Percentiles rank a stretch among this genome's conserved stretches.
phyloP scores from a whole-genome alignment of 2,329 filamentous ascomycete genomes.

The Neospermospora avenae region DNA sequence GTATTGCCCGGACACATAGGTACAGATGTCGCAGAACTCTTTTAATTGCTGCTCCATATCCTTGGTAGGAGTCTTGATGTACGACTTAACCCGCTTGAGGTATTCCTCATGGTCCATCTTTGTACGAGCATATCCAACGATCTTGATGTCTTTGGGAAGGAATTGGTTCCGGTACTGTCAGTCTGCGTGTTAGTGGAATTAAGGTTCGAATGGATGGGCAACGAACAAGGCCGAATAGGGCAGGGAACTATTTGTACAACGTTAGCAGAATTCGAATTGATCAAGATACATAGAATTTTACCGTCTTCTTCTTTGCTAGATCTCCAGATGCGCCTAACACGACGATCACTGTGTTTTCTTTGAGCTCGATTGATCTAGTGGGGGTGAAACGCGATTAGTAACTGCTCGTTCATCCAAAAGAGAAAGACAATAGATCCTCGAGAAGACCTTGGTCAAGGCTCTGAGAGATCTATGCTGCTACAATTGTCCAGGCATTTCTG shows the following conservation, averaged over 20 bases:
- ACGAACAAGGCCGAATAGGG: constrained; percentile 94
- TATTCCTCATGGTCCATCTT: constrained; percentile 99
- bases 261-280: constrained; percentile 19
- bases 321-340: constrained; percentile 97
- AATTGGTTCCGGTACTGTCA: constrained; percentile 95
- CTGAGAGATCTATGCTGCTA: too few relatives aligned
- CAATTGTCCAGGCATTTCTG: not conserved
- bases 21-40: constrained; percentile 83
- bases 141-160: constrained; percentile 92
- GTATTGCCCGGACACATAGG: constrained; percentile 96
- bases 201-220: constrained; percentile 13
- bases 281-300: constrained; percentile 41
- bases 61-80: constrained; percentile 98
- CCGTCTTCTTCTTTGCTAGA: constrained; percentile 99
- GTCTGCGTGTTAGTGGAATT: constrained; percentile 19
- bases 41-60: constrained; percentile 94
- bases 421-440: too few relatives aligned
- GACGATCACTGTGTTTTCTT: constrained; percentile 96
- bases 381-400: constrained; percentile 38
- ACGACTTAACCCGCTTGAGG: constrained; percentile 89
- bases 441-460: constrained; percentile 15
- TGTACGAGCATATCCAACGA: constrained; percentile 97
- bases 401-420: constrained; percentile 30
- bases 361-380: constrained; percentile 82
- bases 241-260: constrained; percentile 70